These are phyloP conservation scores for Lactifluus subvellereus DNA, from an alignment of 768 basidiomycete species.

Conservation along the genomic window DNA sequence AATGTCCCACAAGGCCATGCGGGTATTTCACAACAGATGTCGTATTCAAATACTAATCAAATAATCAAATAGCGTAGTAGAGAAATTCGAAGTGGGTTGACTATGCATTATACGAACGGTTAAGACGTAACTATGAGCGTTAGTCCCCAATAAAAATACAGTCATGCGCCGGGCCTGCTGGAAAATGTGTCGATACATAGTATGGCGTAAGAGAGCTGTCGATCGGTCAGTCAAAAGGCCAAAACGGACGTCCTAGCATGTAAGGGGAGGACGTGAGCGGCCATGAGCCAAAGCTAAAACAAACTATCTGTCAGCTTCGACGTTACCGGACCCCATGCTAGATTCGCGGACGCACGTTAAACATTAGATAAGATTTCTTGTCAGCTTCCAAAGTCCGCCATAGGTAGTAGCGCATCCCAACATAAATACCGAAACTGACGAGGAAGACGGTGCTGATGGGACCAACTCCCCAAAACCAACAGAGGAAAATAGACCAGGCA, in stretches of 20 bases:
- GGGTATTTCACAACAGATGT: constrained; percentile 10
- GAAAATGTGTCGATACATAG: constrained; percentile 19
- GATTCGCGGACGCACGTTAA: constrained; percentile 26
- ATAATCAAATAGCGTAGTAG: constrained; percentile 6
- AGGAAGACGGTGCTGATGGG: constrained; percentile 19
- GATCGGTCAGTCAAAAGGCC: constrained; percentile 21
- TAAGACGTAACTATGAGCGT: constrained; percentile 15
- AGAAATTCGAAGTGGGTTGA: constrained; percentile 16
- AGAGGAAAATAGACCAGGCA: constrained; percentile 25
- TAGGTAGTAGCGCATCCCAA: constrained; percentile 25
- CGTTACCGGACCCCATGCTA: constrained; percentile 6
- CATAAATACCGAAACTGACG: constrained; percentile 21
- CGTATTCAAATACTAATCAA: constrained; percentile 15
- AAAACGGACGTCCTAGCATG: constrained; percentile 23
- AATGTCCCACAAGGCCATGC: background rate
- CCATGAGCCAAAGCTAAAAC: constrained; percentile 23
- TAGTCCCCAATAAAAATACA: constrained; percentile 23
- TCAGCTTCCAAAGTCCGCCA: constrained; percentile 24
- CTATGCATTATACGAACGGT: constrained; percentile 22
- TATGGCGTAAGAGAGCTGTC: constrained; percentile 14
- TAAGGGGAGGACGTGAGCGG: constrained; percentile 21
- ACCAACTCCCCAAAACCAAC: constrained; percentile 25
- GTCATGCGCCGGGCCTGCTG: constrained; percentile 12
- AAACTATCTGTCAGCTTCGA: constrained; percentile 16
- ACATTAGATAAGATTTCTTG: constrained; percentile 25